Evolutionary conservation across 768 basidiomycete genomes (phyloP), one percentile per base, ranked within the genome.

Genomic region (Trametes villosa): DNA sequence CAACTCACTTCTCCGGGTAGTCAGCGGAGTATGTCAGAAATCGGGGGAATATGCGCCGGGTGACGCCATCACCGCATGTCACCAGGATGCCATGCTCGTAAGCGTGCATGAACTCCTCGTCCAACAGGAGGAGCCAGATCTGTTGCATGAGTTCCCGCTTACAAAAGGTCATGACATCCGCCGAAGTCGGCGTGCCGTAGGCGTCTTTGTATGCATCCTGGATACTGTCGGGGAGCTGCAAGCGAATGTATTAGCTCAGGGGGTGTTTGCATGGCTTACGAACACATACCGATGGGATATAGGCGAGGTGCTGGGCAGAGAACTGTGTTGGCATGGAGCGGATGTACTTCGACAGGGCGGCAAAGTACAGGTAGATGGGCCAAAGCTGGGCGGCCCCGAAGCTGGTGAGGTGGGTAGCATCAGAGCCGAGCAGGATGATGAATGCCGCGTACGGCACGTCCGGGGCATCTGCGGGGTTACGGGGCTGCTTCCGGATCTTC

Each of bases 301-400:
- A 82, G 11, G 78, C 81, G 0, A 80, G 18, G 58, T 79, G 78
- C 53, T 81, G 76, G 13, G 70, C 68, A 1, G 76, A 72, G 26
- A 70, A 66, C 2, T 70, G 70, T 7, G 65, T 68, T 2, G 76
- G 77, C 26, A 67, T 64, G 4, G 62, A 62, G 1, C 72, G 68
- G 4, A 70, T 55, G 50, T 80, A 81, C 62, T 83, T 83, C 0
- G 77, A 78, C 6, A 74, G 64, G 46, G 76, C 77, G 0, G 76
- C 79, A 22, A 79, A 68, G 34, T 60, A 77, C 0, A 73, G 29
- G 50, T 81, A 82, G 0, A 79, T 36, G 4, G 79, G 80, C 81
- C 78, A 82, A 1, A 67, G 56, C 0, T 59, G 33, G 0, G 71
- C 68, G 1, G 57, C 53, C 0, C 74, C 71, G 40, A 75, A 75